These are phyloP conservation scores for Russula ochroleuca DNA, from an alignment of 768 basidiomycete genomes.

Conservation along the genomic window DNA sequence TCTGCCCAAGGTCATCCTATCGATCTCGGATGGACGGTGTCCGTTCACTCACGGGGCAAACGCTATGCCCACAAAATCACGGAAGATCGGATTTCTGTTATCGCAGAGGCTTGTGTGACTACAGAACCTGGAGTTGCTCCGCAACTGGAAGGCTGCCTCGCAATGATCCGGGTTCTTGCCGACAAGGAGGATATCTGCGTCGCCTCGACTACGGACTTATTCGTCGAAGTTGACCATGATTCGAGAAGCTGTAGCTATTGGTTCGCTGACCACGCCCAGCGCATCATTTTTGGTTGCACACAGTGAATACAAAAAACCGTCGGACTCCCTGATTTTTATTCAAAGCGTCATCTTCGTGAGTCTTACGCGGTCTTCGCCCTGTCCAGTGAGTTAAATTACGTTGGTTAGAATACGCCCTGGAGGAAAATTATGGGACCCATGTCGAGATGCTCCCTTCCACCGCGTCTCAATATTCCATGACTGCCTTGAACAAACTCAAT, in stretches of 20 bases:
- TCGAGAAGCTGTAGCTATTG: slow-evolving; percentile 8
- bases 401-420: slow-evolving; percentile 3
- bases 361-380: not conserved
- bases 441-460: slow-evolving; percentile 17
- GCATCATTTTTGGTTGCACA: slow-evolving; percentile 12
- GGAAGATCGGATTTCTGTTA: not conserved
- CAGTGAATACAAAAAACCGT: not conserved
- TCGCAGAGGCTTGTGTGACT: slow-evolving; percentile 14
- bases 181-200: not conserved
- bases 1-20: not conserved
- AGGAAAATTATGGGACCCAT: slow-evolving; percentile 23
- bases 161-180: not conserved
- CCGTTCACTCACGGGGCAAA: slow-evolving; percentile 17
- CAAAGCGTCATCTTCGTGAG: slow-evolving; percentile 9
- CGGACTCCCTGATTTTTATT: slow-evolving; percentile 4
- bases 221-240: slow-evolving; percentile 10
- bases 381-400: not conserved
- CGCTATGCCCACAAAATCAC: not conserved
- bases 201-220: slow-evolving; percentile 5
- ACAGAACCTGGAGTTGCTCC: not conserved
- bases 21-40: slow-evolving; percentile 5
- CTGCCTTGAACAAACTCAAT: slow-evolving; percentile 10
- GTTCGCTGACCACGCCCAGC: slow-evolving; percentile 13
- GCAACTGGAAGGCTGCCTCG: not conserved
- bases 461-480: not conserved